These are phyloP conservation scores for Talaromyces sp. DNA, from an alignment of 2,329 filamentous ascomycete genomes.

Conservation along the genomic window DNA sequence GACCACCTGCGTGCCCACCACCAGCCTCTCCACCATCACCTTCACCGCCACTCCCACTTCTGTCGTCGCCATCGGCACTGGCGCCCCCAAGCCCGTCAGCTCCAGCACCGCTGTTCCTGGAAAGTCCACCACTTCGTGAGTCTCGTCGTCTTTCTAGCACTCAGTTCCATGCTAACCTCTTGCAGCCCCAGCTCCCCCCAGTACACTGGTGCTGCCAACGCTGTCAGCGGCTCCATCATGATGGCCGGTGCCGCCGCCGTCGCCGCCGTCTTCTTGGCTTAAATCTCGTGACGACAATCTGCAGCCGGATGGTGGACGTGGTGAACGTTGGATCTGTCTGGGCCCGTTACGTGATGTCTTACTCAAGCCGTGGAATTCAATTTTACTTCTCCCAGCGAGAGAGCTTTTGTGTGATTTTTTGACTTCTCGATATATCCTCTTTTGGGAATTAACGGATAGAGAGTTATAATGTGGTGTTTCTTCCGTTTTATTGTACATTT, in stretches of 20 bases:
- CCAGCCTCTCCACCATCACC: slow-evolving; percentile 31
- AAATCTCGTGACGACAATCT: slow-evolving; percentile 23
- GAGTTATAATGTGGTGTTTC: slow-evolving; percentile 11
- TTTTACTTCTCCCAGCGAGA: slow-evolving; percentile 1
- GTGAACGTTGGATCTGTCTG: background rate
- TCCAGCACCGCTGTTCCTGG: slow-evolving; percentile 24
- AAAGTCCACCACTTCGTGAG: slow-evolving; percentile 10
- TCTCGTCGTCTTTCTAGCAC: background rate
- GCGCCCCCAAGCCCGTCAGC: slow-evolving; percentile 17
- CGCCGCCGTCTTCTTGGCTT: slow-evolving; percentile 33
- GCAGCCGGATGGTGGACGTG: background rate
- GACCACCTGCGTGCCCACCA: slow-evolving; percentile 33
- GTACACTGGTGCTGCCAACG: slow-evolving; percentile 32
- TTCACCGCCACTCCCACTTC: slow-evolving; percentile 18
- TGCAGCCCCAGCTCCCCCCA: slow-evolving; percentile 22
- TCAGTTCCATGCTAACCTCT: background rate
- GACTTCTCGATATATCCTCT: slow-evolving; percentile 2
- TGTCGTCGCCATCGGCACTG: slow-evolving; percentile 21
- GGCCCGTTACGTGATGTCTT: slow-evolving; percentile 3
- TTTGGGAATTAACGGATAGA: slow-evolving; percentile 5
- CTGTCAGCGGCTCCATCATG: slow-evolving; percentile 28
- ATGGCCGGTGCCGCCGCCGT: slow-evolving; percentile 32
- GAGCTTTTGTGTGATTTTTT: background rate
- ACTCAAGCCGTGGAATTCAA: background rate
- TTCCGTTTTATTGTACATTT: slow-evolving; percentile 9